Conservation (phyloP, 805 yeast species). For the Cyberlindnera japonica region DNA sequence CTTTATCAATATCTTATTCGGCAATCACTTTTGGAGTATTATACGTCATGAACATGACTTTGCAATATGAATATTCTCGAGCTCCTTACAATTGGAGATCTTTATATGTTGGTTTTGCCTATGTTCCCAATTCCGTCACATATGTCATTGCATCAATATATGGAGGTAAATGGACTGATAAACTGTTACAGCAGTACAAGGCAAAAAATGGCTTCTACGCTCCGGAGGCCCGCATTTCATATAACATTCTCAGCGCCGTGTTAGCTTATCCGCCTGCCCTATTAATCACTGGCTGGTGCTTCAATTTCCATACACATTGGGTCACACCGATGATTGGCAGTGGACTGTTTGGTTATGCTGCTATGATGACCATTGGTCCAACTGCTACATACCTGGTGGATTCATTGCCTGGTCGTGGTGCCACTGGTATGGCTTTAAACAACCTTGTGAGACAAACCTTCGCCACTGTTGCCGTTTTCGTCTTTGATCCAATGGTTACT, state of each 20-base stretch:
- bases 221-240: slow-evolving; percentile 78
- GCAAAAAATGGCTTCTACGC: slow-evolving; percentile 59
- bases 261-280: slow-evolving; percentile 59
- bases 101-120: slow-evolving; percentile 66
- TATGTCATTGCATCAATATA: slow-evolving; percentile 71
- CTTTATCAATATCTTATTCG: slow-evolving; percentile 59
- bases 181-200: slow-evolving; percentile 48
- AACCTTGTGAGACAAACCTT: slow-evolving; percentile 68
- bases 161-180: slow-evolving; percentile 81
- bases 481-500: slow-evolving; percentile 62
- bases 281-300: slow-evolving; percentile 79
- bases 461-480: slow-evolving; percentile 75
- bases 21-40: slow-evolving; percentile 68
- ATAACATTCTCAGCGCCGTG: slow-evolving; percentile 67
- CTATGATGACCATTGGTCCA: slow-evolving; percentile 80
- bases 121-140: slow-evolving; percentile 79
- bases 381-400: slow-evolving; percentile 80
- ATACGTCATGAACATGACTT: slow-evolving; percentile 71
- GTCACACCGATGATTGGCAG: slow-evolving; percentile 78
- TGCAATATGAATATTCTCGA: slow-evolving; percentile 57
- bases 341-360: slow-evolving; percentile 75
- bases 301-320: slow-evolving; percentile 66
- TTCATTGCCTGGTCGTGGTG: slow-evolving; percentile 81
- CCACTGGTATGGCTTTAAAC: slow-evolving; percentile 83
- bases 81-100: slow-evolving; percentile 69